These are phyloP conservation scores for Barbatosphaeria neglecta DNA, from an alignment of 495 filamentous ascomycete genomes.

Conservation along the genomic window DNA sequence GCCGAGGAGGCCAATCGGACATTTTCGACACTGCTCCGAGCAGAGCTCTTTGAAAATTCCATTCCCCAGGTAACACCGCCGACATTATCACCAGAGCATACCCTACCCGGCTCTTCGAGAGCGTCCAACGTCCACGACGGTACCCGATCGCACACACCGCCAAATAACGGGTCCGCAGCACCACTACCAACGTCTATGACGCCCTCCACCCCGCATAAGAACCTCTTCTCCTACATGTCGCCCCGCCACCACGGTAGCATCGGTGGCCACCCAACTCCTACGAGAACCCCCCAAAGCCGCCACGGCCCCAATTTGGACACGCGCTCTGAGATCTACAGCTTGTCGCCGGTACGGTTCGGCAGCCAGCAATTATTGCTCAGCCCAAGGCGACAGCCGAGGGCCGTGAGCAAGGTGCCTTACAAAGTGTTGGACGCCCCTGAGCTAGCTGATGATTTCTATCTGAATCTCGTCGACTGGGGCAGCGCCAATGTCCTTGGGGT, in stretches of 20 bases:
- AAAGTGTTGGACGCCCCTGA: conserved; percentile 97
- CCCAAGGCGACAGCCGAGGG: conserved; percentile 74
- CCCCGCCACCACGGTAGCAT: conserved; percentile 54
- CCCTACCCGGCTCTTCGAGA: conserved; percentile 41
- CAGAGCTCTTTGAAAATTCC: conserved; percentile 80
- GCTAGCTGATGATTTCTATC: conserved; percentile 90
- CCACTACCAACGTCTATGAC: conserved; percentile 59
- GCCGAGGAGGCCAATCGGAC: conserved; percentile 90
- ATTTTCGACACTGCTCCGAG: conserved; percentile 76
- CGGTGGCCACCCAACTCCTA: conserved; percentile 69
- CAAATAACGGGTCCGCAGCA: conserved; percentile 47
- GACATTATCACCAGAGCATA: conserved; percentile 50
- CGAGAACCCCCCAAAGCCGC: conserved; percentile 76
- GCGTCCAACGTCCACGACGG: conserved; percentile 51
- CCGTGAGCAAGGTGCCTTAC: conserved; percentile 90
- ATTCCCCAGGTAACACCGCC: conserved; percentile 72
- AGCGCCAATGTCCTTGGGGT: conserved; percentile 87
- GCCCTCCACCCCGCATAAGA: conserved; percentile 92
- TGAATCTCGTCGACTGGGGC: conserved; percentile 98
- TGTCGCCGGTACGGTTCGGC: conserved; percentile 80
- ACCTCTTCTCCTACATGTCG: conserved; percentile 86
- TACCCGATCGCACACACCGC: conserved; percentile 70
- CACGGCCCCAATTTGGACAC: conserved; percentile 78
- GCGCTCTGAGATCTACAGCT: conserved; percentile 80
- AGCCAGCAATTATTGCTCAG: conserved; percentile 87